Evolutionary conservation across 208 protist species (phyloP), one percentile per base, ranked within the genome.

Genomic region (Phytomonas sp.): DNA sequence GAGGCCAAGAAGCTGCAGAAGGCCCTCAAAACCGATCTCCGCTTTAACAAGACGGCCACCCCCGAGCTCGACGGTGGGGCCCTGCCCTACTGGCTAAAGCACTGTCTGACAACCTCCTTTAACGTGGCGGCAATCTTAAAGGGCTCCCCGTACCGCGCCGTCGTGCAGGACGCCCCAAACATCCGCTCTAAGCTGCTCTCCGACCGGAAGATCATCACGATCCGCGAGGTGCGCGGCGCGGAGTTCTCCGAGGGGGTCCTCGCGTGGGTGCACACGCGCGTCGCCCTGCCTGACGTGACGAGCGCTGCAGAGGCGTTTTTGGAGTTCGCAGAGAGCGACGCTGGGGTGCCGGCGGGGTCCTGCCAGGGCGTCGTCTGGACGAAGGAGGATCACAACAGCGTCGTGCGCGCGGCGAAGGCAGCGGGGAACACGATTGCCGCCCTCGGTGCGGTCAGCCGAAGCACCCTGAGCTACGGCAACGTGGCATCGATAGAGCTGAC

Each of bases 111-210:
- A 28, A 72, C 74, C 64, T 85, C 83, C 65, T 93, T 88, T 68
- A 93, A 93, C 69, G 76, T 89, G 8, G 79, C 76, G 4, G 84
- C 84, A 36, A 85, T 91, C 43, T 59, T 90, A 20, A 69, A 64
- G 32, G 46, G 66, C 29, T 59, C 43, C 36, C 64, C 82, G 2
- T 70, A 77, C 60, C 88, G 84, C 36, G 88, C 88, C 2, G 51
- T 72, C 40, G 79, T 93, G 32, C 70, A 81, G 65, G 88, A 93
- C 32, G 77, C 72, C 6, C n/a, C 73, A 13, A 65, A 36, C 40
- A 51, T 80, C 30, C 46, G 71, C 8, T 71, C 68, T 31, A 88
- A 86, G 68, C 66, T 72, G 15, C 34, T 76, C 0, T 77, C 65
- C 0, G 77, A 83, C 31, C 81, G 82, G 71, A 87, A 91, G 75